Evolutionary conservation across 257 asterid genomes (phyloP), one percentile per base, ranked within the genome.

Genomic region (Gynochthodes officinalis): DNA sequence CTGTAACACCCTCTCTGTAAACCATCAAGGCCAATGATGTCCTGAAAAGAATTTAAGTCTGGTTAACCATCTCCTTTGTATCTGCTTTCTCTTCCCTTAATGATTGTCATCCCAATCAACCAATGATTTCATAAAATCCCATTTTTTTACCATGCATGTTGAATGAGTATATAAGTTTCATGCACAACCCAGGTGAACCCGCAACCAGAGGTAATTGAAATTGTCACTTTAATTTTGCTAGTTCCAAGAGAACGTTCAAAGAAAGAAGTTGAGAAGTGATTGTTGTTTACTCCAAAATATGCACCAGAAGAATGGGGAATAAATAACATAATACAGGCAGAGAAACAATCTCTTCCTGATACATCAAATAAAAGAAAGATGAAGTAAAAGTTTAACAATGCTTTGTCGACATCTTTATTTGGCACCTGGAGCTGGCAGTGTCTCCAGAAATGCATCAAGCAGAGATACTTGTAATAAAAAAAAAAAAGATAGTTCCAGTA

Each of bases 11-110:
- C 84, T 91, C 96, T 79, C 98, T 85, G 81, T 91, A 93, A 73
- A 91, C 82, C 92, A 83, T 91, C 84, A 93, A 79, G 74, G 94
- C 97, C 83, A 88, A 78, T 48, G 97, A 89, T 79, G 97, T 89
- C 98, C 98, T 94, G 96, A 81, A 78, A 84, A 84, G 72, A 84
- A 66, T 79, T 62, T 72, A 70, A 70, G 68, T 70, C 69, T 69
- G 50, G 44, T 74, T 70, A 71, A 54, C 61, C 62, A 57, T 66
- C 59, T 78, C 71, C 61, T 69, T 61, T 23, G 53, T 59, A 43
- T 46, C 46, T 59, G 57, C 73, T 25, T 39, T 44, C 46, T 69
- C n/a, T n/a, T 46, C 42, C 32, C 57, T 32, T 23, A 65, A 52
- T 11, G 16, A 27, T 35, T 48, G 72, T 62, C 71, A 46, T 59